Evolutionary conservation across 1,284 basidiomycete genomes (phyloP).

Genomic region (Tausonia pullulans): DNA sequence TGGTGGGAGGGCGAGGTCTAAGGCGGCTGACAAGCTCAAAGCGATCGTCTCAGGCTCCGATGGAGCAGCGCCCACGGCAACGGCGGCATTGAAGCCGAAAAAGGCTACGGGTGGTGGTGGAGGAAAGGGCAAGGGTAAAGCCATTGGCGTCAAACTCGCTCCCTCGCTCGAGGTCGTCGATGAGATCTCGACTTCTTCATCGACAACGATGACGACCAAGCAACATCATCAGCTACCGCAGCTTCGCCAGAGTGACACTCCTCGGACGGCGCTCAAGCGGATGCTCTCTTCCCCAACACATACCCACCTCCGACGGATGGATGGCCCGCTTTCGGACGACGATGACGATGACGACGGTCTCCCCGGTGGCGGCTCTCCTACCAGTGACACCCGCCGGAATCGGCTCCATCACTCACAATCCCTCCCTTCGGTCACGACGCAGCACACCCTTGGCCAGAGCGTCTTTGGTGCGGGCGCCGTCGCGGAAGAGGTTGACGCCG

Average conservation of each 20-base stretch:
- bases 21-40: slow-evolving; percentile 1
- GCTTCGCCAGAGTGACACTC: slow-evolving; percentile 4
- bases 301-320: slow-evolving; percentile 4
- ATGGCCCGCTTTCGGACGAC: slow-evolving; percentile 13
- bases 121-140: too few relatives aligned
- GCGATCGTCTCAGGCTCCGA: background rate
- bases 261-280: slow-evolving; percentile 12
- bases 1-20: too few relatives aligned
- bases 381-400: background rate
- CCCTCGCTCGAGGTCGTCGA: too few relatives aligned
- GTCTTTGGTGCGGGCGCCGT: too few relatives aligned
- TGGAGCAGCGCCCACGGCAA: background rate
- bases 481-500: background rate
- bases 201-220: background rate
- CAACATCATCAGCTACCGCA: background rate
- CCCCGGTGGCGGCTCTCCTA: too few relatives aligned
- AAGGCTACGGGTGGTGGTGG: too few relatives aligned
- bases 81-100: too few relatives aligned
- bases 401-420: background rate
- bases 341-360: background rate
- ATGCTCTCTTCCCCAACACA: slow-evolving; percentile 12
- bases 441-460: too few relatives aligned
- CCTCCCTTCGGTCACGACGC: too few relatives aligned
- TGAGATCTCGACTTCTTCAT: too few relatives aligned
- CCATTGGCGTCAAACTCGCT: too few relatives aligned